Evolutionary conservation across 2,329 filamentous ascomycete genomes (phyloP).

Genomic region (Apiospora rasikravindrae): DNA sequence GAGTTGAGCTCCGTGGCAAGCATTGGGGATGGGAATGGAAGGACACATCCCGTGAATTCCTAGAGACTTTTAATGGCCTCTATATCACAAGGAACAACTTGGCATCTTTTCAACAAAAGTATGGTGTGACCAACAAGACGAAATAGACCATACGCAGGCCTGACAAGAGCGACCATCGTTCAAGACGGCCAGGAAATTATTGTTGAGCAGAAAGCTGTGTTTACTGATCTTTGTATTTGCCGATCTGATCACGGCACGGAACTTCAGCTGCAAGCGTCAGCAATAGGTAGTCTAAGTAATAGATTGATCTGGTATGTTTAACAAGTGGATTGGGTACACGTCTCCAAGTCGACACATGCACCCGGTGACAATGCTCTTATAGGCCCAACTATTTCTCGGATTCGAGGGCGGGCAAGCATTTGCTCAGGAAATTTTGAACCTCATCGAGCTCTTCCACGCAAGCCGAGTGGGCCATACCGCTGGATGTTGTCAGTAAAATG

Average conservation of each 20-base stretch:
- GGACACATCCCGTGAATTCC: background rate
- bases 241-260: background rate
- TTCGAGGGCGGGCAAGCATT: constrained; percentile 50
- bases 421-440: constrained; percentile 65
- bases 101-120: background rate
- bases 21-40: too few relatives aligned
- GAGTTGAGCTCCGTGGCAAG: too few relatives aligned
- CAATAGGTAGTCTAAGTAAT: background rate
- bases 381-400: constrained; percentile 45
- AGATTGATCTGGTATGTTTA: background rate
- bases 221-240: background rate
- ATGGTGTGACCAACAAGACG: background rate
- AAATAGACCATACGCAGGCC: background rate
- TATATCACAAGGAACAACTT: background rate
- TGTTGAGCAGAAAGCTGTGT: background rate
- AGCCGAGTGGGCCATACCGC: constrained; percentile 76
- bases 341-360: too few relatives aligned
- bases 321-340: background rate
- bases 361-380: constrained; percentile 25
- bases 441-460: constrained; percentile 81
- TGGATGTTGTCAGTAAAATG: constrained; percentile 38
- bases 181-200: background rate
- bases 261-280: background rate
- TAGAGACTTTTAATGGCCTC: background rate
- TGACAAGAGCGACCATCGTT: background rate